Conservation (phyloP, 1,284 basidiomycete genomes). For the Mrakiaceae sp. region DNA sequence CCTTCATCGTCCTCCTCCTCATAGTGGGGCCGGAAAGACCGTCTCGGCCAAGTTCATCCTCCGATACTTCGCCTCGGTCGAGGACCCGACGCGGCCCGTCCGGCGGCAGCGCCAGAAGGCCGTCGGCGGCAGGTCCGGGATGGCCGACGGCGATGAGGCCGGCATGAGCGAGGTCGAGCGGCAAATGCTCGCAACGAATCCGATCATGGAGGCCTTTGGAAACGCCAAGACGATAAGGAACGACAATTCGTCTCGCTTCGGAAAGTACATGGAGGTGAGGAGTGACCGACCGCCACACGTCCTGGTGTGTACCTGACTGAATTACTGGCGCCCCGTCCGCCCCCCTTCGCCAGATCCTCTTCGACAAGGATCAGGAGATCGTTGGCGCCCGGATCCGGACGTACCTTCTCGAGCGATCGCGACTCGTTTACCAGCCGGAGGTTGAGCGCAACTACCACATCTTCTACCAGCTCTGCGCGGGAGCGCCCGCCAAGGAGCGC, state of each 20-base stretch:
- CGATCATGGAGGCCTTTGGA: slow-evolving; percentile 96
- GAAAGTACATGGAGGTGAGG: slow-evolving; percentile 94
- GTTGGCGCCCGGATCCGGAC: slow-evolving; percentile 96
- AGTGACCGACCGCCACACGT: slow-evolving; percentile 2
- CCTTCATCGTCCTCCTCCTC: slow-evolving; percentile 19
- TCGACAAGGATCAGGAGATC: slow-evolving; percentile 89
- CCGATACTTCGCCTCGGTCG: slow-evolving; percentile 96
- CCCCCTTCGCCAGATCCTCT: slow-evolving; percentile 61
- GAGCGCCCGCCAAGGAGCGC: slow-evolving; percentile 86
- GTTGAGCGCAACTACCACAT: slow-evolving; percentile 99
- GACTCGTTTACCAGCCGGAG: slow-evolving; percentile 92
- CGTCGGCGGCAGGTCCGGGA: slow-evolving; percentile 19
- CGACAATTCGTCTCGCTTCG: slow-evolving; percentile 97
- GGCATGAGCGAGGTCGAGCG: slow-evolving; percentile 86
- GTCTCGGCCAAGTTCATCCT: slow-evolving; percentile 99
- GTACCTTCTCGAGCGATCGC: slow-evolving; percentile 91
- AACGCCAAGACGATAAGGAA: slow-evolving; percentile 99
- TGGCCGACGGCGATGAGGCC: slow-evolving; percentile 28
- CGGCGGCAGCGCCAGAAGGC: slow-evolving; percentile 31
- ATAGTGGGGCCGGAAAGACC: slow-evolving; percentile 95
- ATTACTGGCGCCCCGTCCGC: not conserved
- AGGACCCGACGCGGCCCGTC: slow-evolving; percentile 52
- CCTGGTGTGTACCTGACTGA: not conserved
- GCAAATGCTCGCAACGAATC: slow-evolving; percentile 96
- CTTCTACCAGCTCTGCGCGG: slow-evolving; percentile 98